phyloP scores from a whole-genome alignment of 2,329 filamentous ascomycete species.

The Pseudogymnoascus sp. region DNA sequence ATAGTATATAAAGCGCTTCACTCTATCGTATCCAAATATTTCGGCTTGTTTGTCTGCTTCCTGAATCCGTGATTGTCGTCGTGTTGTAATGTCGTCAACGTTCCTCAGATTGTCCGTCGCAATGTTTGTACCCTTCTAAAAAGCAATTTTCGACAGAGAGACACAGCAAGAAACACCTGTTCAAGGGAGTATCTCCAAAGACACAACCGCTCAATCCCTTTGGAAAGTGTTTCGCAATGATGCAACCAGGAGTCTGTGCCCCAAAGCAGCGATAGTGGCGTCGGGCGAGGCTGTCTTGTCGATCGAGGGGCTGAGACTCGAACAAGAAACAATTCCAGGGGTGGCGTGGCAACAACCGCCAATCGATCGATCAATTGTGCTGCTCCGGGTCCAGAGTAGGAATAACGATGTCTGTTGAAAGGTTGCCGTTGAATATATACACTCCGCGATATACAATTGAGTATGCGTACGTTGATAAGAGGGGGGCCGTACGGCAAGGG shows the following conservation, averaged over 20 bases:
- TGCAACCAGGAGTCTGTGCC: not conserved
- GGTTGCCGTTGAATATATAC: not conserved
- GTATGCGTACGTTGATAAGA: not conserved
- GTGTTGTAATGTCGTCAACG: not conserved
- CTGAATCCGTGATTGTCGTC: not conserved
- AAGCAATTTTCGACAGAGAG: not conserved
- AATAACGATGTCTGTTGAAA: not conserved
- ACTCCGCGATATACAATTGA: not conserved
- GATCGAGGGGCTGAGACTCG: slow-evolving; percentile 3
- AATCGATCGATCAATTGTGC: not conserved
- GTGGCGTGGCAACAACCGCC: not conserved
- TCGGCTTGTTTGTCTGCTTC: not conserved
- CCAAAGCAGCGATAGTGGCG: slow-evolving; percentile 3
- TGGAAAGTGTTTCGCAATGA: not conserved
- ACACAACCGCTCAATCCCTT: not conserved
- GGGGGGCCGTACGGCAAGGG: not conserved
- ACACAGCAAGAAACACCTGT: not conserved
- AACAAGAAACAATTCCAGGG: not conserved
- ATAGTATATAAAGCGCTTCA: not conserved
- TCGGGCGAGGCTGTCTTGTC: not conserved
- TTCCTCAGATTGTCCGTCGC: not conserved
- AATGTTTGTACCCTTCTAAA: not conserved
- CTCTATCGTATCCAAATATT: not conserved
- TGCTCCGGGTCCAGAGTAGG: not conserved
- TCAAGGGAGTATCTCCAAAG: not conserved